These are phyloP conservation scores for Turritis glabra DNA, from an alignment of 345 rosid genomes.

Conservation along the genomic window DNA sequence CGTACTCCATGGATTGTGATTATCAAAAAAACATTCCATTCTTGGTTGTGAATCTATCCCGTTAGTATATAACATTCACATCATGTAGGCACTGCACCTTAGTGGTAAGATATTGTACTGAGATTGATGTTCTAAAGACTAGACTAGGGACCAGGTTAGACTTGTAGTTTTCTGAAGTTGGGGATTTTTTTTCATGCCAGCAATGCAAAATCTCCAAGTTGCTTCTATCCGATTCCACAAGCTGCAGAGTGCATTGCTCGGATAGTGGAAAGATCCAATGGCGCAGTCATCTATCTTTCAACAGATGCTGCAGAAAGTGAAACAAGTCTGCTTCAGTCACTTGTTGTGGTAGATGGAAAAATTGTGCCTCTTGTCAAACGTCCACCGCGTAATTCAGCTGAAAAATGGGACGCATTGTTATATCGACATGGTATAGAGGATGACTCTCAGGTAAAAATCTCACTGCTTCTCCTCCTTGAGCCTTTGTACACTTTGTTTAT, in stretches of 20 bases:
- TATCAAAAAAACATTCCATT: background rate
- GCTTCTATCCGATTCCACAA: slow-evolving; percentile 35
- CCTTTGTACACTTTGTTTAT: background rate
- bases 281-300: slow-evolving; percentile 78
- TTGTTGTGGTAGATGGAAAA: slow-evolving; percentile 61
- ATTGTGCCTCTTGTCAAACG: slow-evolving; percentile 74
- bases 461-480: background rate
- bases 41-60: background rate
- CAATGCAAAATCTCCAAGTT: slow-evolving; percentile 29
- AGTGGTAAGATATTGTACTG: background rate
- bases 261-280: slow-evolving; percentile 61
- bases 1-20: background rate
- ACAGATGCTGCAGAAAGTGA: slow-evolving; percentile 96
- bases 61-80: background rate
- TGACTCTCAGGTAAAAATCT: slow-evolving; percentile 66
- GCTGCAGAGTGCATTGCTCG: slow-evolving; percentile 44
- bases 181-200: background rate
- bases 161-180: background rate
- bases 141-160: background rate
- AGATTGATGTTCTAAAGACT: background rate
- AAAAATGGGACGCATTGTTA: slow-evolving; percentile 91
- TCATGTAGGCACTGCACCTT: background rate
- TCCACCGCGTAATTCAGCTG: slow-evolving; percentile 72
- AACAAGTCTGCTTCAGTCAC: slow-evolving; percentile 74
- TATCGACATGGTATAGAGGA: slow-evolving; percentile 68